These are phyloP conservation scores for Penicillium pancosmium DNA, from an alignment of 495 filamentous ascomycete species.

Conservation along the genomic window DNA sequence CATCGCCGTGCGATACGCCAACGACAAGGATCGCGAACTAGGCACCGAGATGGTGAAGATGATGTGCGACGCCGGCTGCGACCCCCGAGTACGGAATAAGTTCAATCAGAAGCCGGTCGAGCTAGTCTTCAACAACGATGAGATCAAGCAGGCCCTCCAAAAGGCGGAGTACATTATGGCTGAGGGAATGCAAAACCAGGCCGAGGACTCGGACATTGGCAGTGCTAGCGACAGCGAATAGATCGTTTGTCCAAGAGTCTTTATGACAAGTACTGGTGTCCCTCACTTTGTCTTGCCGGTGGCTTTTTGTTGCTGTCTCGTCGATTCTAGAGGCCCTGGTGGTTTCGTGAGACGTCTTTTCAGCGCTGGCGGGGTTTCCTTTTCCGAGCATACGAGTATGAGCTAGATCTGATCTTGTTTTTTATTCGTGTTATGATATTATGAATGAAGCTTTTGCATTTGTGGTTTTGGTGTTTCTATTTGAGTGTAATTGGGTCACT, in stretches of 20 bases:
- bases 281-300: too few species aligned
- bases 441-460: conserved; percentile 4
- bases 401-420: neutral
- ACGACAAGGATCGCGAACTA: conserved; percentile 64
- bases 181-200: conserved; percentile 42
- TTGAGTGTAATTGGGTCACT: neutral
- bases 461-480: neutral
- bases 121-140: conserved; percentile 58
- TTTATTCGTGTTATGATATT: conserved; percentile 3
- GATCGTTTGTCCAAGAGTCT: conserved; percentile 2
- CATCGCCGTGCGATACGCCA: conserved; percentile 82
- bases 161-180: conserved; percentile 73
- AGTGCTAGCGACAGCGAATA: conserved; percentile 50
- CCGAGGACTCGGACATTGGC: conserved; percentile 34
- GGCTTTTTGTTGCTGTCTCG: neutral
- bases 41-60: conserved; percentile 77
- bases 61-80: conserved; percentile 90
- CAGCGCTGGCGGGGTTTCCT: neutral
- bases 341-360: neutral
- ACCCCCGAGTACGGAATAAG: conserved; percentile 60
- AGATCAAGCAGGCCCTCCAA: conserved; percentile 67
- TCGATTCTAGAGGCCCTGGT: conserved; percentile 1
- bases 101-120: conserved; percentile 47
- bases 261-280: neutral
- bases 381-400: neutral